Conservation (phyloP, 345 rosid genomes). For the Dipteronia sinensis region DNA sequence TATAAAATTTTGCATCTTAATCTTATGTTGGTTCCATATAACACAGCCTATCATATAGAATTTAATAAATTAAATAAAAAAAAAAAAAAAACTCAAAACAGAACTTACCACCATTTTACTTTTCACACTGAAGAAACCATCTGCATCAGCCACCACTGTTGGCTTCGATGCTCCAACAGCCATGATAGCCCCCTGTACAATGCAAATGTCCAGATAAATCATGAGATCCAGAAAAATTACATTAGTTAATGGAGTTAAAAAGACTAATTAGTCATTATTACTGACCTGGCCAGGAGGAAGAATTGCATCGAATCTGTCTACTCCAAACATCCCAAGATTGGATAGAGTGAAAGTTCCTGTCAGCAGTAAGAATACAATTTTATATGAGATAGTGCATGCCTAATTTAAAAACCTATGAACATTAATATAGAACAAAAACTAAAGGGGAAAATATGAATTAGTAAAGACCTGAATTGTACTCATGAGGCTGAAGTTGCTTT, state of each 20-base stretch:
- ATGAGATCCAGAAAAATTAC: background rate
- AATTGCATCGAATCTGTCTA: constrained; percentile 96
- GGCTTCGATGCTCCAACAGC: constrained; percentile 99
- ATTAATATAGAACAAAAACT: background rate
- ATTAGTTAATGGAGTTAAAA: background rate
- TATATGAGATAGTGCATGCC: background rate
- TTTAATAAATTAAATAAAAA: background rate
- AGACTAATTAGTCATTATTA: background rate
- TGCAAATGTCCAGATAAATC: constrained; percentile 19
- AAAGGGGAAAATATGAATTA: constrained; percentile 2
- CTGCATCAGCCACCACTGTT: constrained; percentile 79
- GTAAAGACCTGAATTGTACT: constrained; percentile 80
- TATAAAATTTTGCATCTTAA: background rate
- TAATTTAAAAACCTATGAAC: background rate
- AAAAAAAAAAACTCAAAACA: background rate
- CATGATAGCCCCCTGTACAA: constrained; percentile 95
- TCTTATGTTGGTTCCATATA: background rate
- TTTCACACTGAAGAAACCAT: constrained; percentile 89
- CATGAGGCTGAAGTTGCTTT: constrained; percentile 93
- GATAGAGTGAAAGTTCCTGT: constrained; percentile 95
- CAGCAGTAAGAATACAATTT: constrained; percentile 12
- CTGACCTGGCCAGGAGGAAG: constrained; percentile 95
- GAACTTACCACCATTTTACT: constrained; percentile 83
- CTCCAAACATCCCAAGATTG: constrained; percentile 95
- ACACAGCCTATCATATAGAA: background rate